Evolutionary conservation across 305 asterid species (phyloP).

Genomic region (Solanum hybrid): DNA sequence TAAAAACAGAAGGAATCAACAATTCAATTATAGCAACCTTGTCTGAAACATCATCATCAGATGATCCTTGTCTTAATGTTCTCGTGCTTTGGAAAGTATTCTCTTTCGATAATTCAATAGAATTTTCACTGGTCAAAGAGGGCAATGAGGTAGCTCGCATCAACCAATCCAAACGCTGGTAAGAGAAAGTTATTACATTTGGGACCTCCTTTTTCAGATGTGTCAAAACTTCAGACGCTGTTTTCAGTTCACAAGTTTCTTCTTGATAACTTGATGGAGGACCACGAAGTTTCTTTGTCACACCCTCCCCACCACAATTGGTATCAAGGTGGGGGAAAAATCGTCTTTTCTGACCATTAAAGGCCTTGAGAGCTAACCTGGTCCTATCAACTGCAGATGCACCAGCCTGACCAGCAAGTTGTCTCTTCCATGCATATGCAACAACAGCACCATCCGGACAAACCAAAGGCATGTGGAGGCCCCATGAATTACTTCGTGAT

Average conservation of each 20-base stretch:
- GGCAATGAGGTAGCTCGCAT: conserved; percentile 66
- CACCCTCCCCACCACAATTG: conserved; percentile 43
- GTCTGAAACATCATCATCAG: conserved; percentile 36
- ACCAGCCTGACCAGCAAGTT: conserved; percentile 99
- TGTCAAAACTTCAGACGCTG: conserved; percentile 51
- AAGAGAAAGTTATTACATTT: conserved; percentile 56
- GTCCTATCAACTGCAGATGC: conserved; percentile 99
- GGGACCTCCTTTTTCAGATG: conserved; percentile 65
- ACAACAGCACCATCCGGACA: conserved; percentile 98
- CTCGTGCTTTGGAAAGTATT: conserved; percentile 45
- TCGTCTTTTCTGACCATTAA: conserved; percentile 77
- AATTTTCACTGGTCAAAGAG: conserved; percentile 38
- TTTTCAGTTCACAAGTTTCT: conserved; percentile 44
- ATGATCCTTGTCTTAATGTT: conserved; percentile 50
- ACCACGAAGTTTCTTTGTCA: conserved; percentile 48
- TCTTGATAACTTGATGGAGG: conserved; percentile 39
- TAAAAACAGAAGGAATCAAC: conserved; percentile 58
- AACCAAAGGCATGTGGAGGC: conserved; percentile 96
- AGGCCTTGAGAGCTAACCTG: conserved; percentile 95
- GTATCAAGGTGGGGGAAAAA: conserved; percentile 81
- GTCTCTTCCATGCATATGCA: conserved; percentile 98
- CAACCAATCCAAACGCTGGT: conserved; percentile 80
- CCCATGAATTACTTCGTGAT: conserved; percentile 90
- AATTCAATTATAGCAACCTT: conserved; percentile 80
- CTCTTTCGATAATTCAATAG: conserved; percentile 44